A percentile compares a stretch with the other conserved stretches of the same genome.
Conservation (phyloP, 257 asterid species). For the Gentiana macrophylla region DNA sequence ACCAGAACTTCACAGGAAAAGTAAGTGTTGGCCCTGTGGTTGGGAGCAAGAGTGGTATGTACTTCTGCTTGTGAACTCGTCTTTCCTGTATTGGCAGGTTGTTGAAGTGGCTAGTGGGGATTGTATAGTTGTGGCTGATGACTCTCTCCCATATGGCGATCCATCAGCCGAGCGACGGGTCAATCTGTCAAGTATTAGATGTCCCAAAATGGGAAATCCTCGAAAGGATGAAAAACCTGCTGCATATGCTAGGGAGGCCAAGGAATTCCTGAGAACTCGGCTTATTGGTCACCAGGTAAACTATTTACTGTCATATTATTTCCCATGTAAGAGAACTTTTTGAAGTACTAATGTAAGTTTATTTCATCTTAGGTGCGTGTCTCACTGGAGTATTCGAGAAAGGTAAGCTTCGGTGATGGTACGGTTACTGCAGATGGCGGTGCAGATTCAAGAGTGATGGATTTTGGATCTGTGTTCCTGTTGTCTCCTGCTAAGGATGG, state of each 20-base stretch:
- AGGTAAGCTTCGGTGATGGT: slow-evolving; percentile 65
- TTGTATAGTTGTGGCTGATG: slow-evolving; percentile 84
- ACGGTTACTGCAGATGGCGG: slow-evolving; percentile 29
- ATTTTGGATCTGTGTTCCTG: slow-evolving; percentile 89
- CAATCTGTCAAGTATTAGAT: slow-evolving; percentile 90
- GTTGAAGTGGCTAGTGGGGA: slow-evolving; percentile 91
- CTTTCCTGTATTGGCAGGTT: slow-evolving; percentile 41
- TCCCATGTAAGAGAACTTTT: too few species aligned
- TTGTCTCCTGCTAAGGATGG: slow-evolving; percentile 48
- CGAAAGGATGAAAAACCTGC: slow-evolving; percentile 87
- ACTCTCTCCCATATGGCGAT: slow-evolving; percentile 85
- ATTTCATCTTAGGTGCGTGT: slow-evolving; percentile 57
- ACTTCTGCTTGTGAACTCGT: too few species aligned
- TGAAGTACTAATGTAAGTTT: slow-evolving; percentile 3
- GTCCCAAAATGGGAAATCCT: slow-evolving; percentile 92
- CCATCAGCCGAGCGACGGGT: slow-evolving; percentile 92
- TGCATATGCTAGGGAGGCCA: slow-evolving; percentile 90
- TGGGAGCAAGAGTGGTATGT: too few species aligned
- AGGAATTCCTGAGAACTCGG: slow-evolving; percentile 87
- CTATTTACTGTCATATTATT: background rate
- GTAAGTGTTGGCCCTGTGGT: slow-evolving; percentile 24
- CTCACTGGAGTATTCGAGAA: slow-evolving; percentile 94
- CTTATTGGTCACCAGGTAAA: slow-evolving; percentile 80
- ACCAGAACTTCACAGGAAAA: slow-evolving; percentile 90
- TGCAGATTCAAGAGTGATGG: slow-evolving; percentile 70